Percentiles rank a stretch among this genome's conserved stretches.
Evolutionary conservation across 371 early-diverging fungal genomes (phyloP).

Genomic region (Modicella reniformis): DNA sequence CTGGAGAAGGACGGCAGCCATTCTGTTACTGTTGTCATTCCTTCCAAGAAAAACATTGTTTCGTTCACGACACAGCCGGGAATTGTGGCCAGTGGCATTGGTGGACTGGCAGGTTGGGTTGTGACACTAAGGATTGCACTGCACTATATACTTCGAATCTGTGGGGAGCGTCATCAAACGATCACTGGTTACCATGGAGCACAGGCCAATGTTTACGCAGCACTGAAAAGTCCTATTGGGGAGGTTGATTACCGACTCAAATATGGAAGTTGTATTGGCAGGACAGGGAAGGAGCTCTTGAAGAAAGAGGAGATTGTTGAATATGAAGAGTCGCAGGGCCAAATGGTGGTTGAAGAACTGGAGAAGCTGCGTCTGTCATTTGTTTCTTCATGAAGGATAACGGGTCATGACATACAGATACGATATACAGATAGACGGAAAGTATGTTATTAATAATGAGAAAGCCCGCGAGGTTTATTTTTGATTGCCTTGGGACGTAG

Average conservation of each 20-base stretch:
- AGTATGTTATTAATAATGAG: too few relatives aligned
- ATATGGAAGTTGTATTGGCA: conserved; percentile 25
- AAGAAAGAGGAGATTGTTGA: conserved; percentile 32
- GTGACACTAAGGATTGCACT: conserved; percentile 51
- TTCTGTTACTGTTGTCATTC: not conserved
- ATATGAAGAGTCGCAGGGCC: conserved; percentile 33
- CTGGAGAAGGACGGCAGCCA: not conserved
- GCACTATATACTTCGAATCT: conserved; percentile 61
- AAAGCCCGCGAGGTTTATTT: too few relatives aligned
- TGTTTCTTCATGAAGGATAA: conserved; percentile 1
- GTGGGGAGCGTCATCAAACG: conserved; percentile 69
- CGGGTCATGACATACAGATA: too few relatives aligned
- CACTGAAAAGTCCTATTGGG: conserved; percentile 54
- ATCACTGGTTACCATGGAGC: conserved; percentile 68
- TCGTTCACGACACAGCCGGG: conserved; percentile 78
- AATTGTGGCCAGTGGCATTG: conserved; percentile 74
- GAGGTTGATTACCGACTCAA: conserved; percentile 53
- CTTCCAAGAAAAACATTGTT: conserved; percentile 31
- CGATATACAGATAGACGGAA: too few relatives aligned
- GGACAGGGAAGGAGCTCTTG: conserved; percentile 25
- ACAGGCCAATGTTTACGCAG: conserved; percentile 61
- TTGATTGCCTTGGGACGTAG: too few relatives aligned
- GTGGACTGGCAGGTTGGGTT: conserved; percentile 62
- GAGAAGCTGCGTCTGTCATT: conserved; percentile 34
- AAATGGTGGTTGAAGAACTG: conserved; percentile 24